Evolutionary conservation across 768 basidiomycete species (phyloP), one percentile per base, ranked within the genome.

Genomic region (Leccinum aurantiacum): DNA sequence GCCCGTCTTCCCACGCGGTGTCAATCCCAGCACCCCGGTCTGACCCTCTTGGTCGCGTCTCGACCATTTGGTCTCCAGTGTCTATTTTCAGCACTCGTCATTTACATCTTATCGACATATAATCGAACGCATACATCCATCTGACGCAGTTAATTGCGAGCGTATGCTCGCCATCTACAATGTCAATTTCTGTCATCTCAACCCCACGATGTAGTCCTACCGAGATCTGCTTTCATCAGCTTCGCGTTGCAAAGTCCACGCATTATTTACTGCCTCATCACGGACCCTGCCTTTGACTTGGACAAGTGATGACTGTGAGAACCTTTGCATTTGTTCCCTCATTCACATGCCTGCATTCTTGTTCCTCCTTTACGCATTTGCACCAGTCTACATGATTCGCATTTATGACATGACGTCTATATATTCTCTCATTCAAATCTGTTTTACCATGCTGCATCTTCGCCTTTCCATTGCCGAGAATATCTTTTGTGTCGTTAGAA

Each of bases 1-100:
- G 84, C 86, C 86, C 41, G 80, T 86, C 57, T 75, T 80, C 64
- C 75, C 76, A 57, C 75, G 65, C 48, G 69, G 64, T 48, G 46
- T 57, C 63, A 60, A 62, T 44, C 61, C 63, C 31, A 33, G 56
- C 47, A 58, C 56, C 22, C 60, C 66, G 35, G 59, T 52, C 37
- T 63, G 58, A 71, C 8, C 44, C 31, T 53, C 52, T 22, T 41
- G 35, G 52, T 15, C 27, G 37, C 48, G 53, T 27, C 25, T 58
- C 9, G 48, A n/a, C 49, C 27, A 11, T 22, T 14, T 37, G 14
- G 4, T 19, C 31, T 46, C 19, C 54, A 53, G 54, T 61, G 56
- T 54, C 57, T 24, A 59, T 64, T 31, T 27, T 58, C 59, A 49
- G 38, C 25, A 46, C 53, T 58, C 57, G 54, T 53, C 65, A 63